Conservation (phyloP, 371 early-diverging fungal genomes). For the Nosema muscidifuracis region DNA sequence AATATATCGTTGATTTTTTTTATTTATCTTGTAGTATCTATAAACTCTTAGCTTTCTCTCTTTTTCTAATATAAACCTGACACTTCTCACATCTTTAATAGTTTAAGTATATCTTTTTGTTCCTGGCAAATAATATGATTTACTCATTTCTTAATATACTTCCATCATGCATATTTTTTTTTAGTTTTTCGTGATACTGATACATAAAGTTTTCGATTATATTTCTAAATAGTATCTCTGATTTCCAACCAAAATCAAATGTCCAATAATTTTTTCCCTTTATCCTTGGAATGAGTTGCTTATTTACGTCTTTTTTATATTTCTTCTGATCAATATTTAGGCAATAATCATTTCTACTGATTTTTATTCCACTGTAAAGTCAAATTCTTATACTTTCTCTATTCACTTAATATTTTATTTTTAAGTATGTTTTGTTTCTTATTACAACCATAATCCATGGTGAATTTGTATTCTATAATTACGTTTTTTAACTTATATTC, state of each 20-base stretch:
- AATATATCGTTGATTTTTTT: not conserved
- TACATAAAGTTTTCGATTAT: not conserved
- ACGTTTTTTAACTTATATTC: no score
- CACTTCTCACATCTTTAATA: no score
- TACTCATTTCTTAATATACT: not conserved
- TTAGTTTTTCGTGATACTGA: slow-evolving; percentile 8
- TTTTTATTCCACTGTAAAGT: no score
- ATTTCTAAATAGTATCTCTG: not conserved
- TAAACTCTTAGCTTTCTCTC: not conserved
- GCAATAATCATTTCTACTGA: no score
- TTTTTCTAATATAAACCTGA: slow-evolving; percentile 5
- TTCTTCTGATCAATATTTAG: no score
- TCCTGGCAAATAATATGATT: slow-evolving; percentile 24
- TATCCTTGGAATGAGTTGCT: no score
- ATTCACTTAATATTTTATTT: no score
- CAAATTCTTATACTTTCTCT: no score
- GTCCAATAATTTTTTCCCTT: not conserved
- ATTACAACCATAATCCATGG: no score
- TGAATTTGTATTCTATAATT: no score
- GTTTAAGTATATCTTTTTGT: slow-evolving; percentile 8
- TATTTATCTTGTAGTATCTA: not conserved
- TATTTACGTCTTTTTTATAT: no score
- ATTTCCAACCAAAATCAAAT: not conserved
- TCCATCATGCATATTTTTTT: not conserved
- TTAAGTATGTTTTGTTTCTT: no score